Percentiles rank a stretch among this genome's conserved stretches.
Evolutionary conservation across 2,329 filamentous ascomycete genomes (phyloP).

Genomic region (Lachnellula arida): DNA sequence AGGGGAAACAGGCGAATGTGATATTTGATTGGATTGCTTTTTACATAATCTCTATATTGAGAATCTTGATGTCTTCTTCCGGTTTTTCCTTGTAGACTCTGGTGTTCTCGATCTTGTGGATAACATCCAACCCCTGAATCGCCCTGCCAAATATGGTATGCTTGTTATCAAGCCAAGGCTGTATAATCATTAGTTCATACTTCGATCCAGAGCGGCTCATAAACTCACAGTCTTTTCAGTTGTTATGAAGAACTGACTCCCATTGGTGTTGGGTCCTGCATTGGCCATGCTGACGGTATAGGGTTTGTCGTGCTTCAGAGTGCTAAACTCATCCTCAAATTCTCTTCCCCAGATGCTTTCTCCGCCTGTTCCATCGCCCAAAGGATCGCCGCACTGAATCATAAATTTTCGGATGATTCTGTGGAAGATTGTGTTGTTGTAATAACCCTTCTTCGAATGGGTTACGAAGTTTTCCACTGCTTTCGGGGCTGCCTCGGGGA

Average conservation of each 20-base stretch:
- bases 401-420: slow-evolving; percentile 97
- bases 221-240: slow-evolving; percentile 82
- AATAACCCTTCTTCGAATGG: slow-evolving; percentile 84
- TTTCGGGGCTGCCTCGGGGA: slow-evolving; percentile 88
- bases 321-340: slow-evolving; percentile 91
- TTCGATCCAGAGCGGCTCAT: not conserved
- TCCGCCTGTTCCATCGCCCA: slow-evolving; percentile 85
- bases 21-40: not conserved
- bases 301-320: slow-evolving; percentile 87
- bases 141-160: slow-evolving; percentile 95
- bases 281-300: slow-evolving; percentile 99
- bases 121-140: slow-evolving; percentile 84
- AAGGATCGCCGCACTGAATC: slow-evolving; percentile 83
- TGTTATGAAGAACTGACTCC: slow-evolving; percentile 96
- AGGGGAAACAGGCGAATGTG: not conserved
- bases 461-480: slow-evolving; percentile 97
- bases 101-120: slow-evolving; percentile 91
- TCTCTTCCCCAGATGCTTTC: slow-evolving; percentile 91
- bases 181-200: slow-evolving; percentile 14
- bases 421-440: slow-evolving; percentile 97
- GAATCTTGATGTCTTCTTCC: slow-evolving; percentile 94
- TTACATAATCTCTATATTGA: slow-evolving; percentile 62
- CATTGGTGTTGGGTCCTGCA: slow-evolving; percentile 91
- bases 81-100: slow-evolving; percentile 87
- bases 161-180: slow-evolving; percentile 91